Evolutionary conservation across 2,329 filamentous ascomycete species (phyloP).

Genomic region (Diaporthe caulivora): DNA sequence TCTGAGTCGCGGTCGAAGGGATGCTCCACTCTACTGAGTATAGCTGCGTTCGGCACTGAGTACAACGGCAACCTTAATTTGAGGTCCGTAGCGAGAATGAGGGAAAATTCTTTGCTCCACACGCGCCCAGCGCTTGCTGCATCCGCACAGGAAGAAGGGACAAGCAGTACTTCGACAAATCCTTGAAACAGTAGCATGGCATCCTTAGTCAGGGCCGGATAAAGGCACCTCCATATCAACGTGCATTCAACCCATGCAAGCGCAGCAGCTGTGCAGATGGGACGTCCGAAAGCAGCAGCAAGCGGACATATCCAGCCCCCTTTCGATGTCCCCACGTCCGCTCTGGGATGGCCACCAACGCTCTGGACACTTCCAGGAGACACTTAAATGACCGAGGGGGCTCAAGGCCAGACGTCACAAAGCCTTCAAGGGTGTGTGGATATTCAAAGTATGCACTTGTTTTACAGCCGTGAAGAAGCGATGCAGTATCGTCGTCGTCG

Average conservation of each 20-base stretch:
- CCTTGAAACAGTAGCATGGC: constrained; percentile 13
- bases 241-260: constrained; percentile 11
- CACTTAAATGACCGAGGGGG: constrained; percentile 19
- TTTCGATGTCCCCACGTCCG: not conserved
- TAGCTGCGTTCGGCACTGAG: not conserved
- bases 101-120: not conserved
- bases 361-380: constrained; percentile 1
- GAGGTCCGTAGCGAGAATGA: not conserved
- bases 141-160: not conserved
- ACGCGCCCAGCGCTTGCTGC: not conserved
- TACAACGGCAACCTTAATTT: not conserved
- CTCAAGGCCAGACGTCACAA: not conserved
- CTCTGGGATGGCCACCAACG: constrained; percentile 7
- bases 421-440: not conserved
- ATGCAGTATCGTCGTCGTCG: constrained; percentile 8
- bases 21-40: not conserved
- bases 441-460: constrained; percentile 10
- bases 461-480: not conserved
- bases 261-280: constrained; percentile 11
- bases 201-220: constrained; percentile 15
- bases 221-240: constrained; percentile 12
- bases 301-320: not conserved
- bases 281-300: constrained; percentile 6
- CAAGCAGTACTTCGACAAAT: not conserved
- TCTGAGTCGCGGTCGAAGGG: not conserved